Base-by-base conservation (phyloP, 257 asterid species). In the Marsdenia floribunda region DNA sequence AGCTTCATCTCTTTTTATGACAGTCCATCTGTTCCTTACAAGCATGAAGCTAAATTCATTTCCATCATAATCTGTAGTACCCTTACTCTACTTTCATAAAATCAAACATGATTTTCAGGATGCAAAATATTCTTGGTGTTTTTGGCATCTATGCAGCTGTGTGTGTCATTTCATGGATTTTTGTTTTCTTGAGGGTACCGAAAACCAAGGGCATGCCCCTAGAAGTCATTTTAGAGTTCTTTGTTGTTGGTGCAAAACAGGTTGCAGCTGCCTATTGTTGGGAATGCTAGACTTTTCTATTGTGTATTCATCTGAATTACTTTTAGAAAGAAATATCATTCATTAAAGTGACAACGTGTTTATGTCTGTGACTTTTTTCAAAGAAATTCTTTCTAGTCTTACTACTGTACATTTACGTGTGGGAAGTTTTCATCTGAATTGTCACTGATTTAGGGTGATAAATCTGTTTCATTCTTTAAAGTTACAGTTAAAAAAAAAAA, bases 201-300 rank as follows among this genome's bases (percentile, higher is more conserved):
- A 96, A 89, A 70, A 92, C 97, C 0, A 92, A 90, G 78, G 97
- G 97, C 40, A 90, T 90, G 97, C 96, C 97, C 46, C 73, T 92
- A 72, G 97, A 88, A 76, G 97, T 92, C 53, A 92, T 92, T 76
- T 84, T 92, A 0, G 96, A 90, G 83, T 90, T 92, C 86, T 92
- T 92, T 8, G 90, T 96, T 52, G 93, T 90, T 40, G 98, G 97
- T 14, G 92, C 97, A 35, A 82, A 82, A 72, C 90, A 87, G 71
- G 73, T 75, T 58, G 84, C 66, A n/a, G 74, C 79, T 21, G 75
- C 76, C 9, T 8, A 4, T 29, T 55, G 73, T n/a, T 75, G 71
- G 22, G 40, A 74, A 26, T 44, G 21, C 21, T 60, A 26, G 73
- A 9, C 64, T 75, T 67, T 21, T 9, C 53, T 26, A 35, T 3